phyloP scores from a whole-genome alignment of 495 filamentous ascomycete genomes.

The Delitschia confertaspora region DNA sequence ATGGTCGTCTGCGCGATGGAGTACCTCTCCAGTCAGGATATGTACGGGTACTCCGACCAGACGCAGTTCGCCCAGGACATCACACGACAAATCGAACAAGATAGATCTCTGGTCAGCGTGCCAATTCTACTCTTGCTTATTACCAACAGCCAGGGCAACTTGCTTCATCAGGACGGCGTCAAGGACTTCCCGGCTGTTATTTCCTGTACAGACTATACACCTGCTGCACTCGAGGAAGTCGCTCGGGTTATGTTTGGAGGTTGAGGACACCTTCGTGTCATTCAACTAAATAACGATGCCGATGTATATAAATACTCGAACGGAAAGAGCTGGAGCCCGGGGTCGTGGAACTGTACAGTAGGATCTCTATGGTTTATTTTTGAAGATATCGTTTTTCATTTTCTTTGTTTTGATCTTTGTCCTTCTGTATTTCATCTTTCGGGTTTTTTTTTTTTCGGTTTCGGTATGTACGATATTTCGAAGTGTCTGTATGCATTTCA shows the following conservation, averaged over 20 bases:
- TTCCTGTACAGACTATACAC: slow-evolving; percentile 15
- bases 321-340: too few species aligned
- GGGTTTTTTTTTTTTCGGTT: too few species aligned
- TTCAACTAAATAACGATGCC: too few species aligned
- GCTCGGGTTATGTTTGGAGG: slow-evolving; percentile 17
- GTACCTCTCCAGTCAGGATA: slow-evolving; percentile 6
- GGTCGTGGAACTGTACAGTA: too few species aligned
- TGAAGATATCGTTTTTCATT: too few species aligned
- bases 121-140: slow-evolving; percentile 18
- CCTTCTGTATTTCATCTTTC: too few species aligned
- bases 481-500: too few species aligned
- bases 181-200: slow-evolving; percentile 13
- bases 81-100: neutral
- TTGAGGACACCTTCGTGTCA: too few species aligned
- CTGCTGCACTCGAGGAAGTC: slow-evolving; percentile 8
- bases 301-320: too few species aligned
- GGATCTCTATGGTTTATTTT: too few species aligned
- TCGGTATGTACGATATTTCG: too few species aligned
- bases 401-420: too few species aligned
- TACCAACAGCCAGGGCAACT: slow-evolving; percentile 6
- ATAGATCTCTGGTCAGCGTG: slow-evolving; percentile 2
- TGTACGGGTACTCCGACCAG: slow-evolving; percentile 11
- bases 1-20: slow-evolving; percentile 22
- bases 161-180: slow-evolving; percentile 8
- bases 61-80: slow-evolving; percentile 15